These are phyloP conservation scores for Salix arbutifolia DNA, from an alignment of 345 rosid species.

Conservation along the genomic window DNA sequence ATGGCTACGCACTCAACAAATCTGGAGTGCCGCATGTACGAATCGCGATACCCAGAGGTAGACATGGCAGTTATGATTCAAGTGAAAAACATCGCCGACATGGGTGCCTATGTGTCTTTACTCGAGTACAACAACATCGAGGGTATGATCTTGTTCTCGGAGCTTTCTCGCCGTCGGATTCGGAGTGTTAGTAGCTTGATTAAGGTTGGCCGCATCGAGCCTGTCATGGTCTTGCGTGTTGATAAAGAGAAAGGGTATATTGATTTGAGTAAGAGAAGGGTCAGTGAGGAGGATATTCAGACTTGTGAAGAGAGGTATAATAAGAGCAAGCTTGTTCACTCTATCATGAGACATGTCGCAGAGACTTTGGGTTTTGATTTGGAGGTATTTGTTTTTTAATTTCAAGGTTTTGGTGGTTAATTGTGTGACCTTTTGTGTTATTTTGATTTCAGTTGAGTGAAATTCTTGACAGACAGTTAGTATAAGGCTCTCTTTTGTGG, in stretches of 20 bases:
- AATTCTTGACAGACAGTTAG: not conserved
- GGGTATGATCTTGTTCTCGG: slow-evolving; percentile 96
- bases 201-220: slow-evolving; percentile 94
- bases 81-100: slow-evolving; percentile 92
- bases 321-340: slow-evolving; percentile 98
- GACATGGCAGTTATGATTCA: slow-evolving; percentile 99
- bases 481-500: not conserved
- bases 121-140: slow-evolving; percentile 97
- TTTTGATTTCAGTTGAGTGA: not conserved
- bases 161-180: slow-evolving; percentile 98
- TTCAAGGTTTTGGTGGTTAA: not conserved
- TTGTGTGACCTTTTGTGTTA: not conserved
- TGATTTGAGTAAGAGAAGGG: slow-evolving; percentile 92
- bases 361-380: slow-evolving; percentile 81
- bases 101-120: slow-evolving; percentile 94
- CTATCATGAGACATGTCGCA: slow-evolving; percentile 96
- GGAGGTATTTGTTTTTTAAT: slow-evolving; percentile 50
- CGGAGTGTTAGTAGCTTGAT: slow-evolving; percentile 91
- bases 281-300: slow-evolving; percentile 89
- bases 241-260: slow-evolving; percentile 96
- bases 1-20: slow-evolving; percentile 63
- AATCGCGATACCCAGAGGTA: slow-evolving; percentile 83
- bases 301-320: slow-evolving; percentile 94
- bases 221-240: slow-evolving; percentile 96
- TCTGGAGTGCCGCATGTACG: slow-evolving; percentile 97